Conservation (phyloP, 805 yeast genomes). For the Dipodascus albidus region DNA sequence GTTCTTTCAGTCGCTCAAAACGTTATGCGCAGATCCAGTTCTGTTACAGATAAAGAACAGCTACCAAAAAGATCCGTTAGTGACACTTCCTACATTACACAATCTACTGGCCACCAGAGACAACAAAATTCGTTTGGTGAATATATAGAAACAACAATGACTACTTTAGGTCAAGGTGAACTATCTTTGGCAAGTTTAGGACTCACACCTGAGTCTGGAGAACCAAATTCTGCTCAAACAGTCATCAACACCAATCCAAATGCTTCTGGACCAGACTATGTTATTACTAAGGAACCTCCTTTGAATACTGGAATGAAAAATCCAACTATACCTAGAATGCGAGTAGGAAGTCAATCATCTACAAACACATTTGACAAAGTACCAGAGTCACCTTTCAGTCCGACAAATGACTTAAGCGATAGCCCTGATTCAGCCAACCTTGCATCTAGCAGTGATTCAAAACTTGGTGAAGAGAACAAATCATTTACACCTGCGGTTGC, state of each 20-base stretch:
- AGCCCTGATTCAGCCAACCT: background rate
- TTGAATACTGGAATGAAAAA: background rate
- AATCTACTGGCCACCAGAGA: background rate
- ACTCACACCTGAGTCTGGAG: background rate
- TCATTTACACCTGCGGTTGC: background rate
- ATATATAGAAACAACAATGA: background rate
- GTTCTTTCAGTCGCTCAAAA: slow-evolving; percentile 22
- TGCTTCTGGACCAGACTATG: background rate
- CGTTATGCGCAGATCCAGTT: slow-evolving; percentile 12
- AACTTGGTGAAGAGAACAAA: background rate
- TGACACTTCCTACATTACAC: background rate
- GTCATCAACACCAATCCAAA: background rate
- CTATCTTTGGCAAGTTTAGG: slow-evolving; percentile 21
- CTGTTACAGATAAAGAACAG: background rate
- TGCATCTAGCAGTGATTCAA: background rate
- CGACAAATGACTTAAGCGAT: background rate
- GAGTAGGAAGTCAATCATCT: background rate
- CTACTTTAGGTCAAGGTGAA: slow-evolving; percentile 22
- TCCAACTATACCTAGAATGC: background rate
- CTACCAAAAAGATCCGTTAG: background rate
- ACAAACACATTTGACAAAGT: too few relatives aligned
- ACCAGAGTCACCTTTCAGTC: background rate
- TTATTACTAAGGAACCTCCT: background rate
- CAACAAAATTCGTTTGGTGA: background rate
- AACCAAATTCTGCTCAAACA: background rate